A percentile compares a stretch with the other conserved stretches of the same genome.
Conservation (phyloP, 2,329 filamentous ascomycete species). For the Neopestalotiopsis rosae region DNA sequence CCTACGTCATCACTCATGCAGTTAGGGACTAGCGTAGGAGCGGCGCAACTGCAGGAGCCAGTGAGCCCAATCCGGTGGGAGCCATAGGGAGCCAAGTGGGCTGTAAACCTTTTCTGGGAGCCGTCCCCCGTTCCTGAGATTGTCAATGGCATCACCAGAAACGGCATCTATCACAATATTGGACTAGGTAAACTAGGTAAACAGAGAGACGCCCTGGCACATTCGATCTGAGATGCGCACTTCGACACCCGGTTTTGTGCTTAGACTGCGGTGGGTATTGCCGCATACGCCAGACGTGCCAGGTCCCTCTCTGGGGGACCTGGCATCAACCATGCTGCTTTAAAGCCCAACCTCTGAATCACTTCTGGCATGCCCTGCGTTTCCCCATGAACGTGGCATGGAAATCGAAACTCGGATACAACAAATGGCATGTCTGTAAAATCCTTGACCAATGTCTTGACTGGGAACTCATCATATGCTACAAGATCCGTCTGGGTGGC, state of each 20-base stretch:
- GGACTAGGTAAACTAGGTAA: background rate
- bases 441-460: no score
- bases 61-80: constrained; percentile 7
- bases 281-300: background rate
- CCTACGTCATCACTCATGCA: constrained; percentile 17
- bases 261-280: background rate
- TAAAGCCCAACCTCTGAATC: background rate
- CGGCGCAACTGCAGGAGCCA: background rate
- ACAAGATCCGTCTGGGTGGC: no score
- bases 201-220: background rate
- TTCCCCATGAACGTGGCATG: background rate
- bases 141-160: constrained; percentile 10
- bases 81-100: constrained; percentile 15
- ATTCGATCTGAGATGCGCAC: background rate
- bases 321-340: background rate
- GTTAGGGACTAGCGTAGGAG: constrained; percentile 14
- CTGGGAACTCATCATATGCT: no score
- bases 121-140: constrained; percentile 12
- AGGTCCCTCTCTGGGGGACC: background rate
- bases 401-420: no score
- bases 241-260: background rate
- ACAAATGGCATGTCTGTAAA: no score
- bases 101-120: constrained; percentile 13
- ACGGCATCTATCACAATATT: background rate
- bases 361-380: background rate